phyloP scores from a whole-genome alignment of 768 basidiomycete species.

The Xerocomellus chrysenteron region DNA sequence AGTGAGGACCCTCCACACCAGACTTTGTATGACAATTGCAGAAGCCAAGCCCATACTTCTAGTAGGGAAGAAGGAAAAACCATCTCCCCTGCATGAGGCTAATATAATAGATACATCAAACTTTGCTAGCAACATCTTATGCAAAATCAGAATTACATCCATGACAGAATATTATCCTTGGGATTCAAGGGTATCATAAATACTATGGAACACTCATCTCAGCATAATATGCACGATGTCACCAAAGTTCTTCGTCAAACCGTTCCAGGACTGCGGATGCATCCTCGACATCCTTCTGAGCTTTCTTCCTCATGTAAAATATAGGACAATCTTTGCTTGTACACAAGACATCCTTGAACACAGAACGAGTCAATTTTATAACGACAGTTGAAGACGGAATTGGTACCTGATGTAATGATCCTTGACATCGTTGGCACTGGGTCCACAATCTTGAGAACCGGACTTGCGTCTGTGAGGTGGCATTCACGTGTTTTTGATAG shows the following conservation, averaged over 20 bases:
- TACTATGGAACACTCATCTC: neutral
- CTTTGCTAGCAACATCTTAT: neutral
- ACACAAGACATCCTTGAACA: constrained; percentile 85
- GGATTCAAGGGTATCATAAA: neutral
- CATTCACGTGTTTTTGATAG: constrained; percentile 84
- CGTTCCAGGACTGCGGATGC: constrained; percentile 74
- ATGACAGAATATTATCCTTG: neutral
- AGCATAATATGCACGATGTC: neutral
- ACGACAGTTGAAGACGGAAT: neutral
- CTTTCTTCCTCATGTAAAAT: constrained; percentile 98
- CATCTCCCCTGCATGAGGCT: neutral
- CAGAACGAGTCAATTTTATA: neutral
- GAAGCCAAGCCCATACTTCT: too few species aligned
- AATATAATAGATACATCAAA: neutral
- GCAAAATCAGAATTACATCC: neutral
- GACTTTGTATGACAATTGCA: too few species aligned
- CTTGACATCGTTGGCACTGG: constrained; percentile 98
- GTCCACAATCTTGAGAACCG: constrained; percentile 97
- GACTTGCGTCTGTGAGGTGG: constrained; percentile 79
- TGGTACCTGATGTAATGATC: constrained; percentile 88
- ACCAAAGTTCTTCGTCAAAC: constrained; percentile 80
- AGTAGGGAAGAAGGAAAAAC: neutral
- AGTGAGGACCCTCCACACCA: too few species aligned
- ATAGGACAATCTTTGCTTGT: constrained; percentile 98
- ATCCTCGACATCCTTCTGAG: constrained; percentile 97